Percentiles rank a stretch among this genome's conserved stretches.
Evolutionary conservation across 768 basidiomycete genomes (phyloP).

Genomic region (Pisolithus microcarpus): DNA sequence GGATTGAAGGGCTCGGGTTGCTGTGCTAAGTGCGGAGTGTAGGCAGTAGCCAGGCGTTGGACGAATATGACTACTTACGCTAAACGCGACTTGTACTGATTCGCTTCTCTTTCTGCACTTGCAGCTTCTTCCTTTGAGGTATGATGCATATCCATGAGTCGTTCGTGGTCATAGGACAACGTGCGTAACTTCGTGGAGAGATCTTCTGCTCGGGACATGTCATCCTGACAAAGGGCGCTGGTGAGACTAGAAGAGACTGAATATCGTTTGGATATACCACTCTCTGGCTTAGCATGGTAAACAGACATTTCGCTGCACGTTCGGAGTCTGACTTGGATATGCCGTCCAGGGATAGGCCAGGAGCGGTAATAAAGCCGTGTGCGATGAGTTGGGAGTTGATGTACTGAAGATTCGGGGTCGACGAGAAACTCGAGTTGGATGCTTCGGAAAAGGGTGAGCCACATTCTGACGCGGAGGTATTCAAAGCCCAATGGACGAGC

Average conservation of each 20-base stretch:
- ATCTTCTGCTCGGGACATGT: constrained; percentile 75
- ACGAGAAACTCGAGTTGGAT: constrained; percentile 40
- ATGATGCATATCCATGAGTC: constrained; percentile 59
- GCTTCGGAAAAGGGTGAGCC: constrained; percentile 37
- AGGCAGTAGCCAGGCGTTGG: not conserved
- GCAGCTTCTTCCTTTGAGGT: constrained; percentile 53
- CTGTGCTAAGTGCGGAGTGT: constrained; percentile 32
- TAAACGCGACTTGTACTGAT: constrained; percentile 63
- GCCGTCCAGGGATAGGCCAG: constrained; percentile 65
- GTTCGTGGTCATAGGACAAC: constrained; percentile 74
- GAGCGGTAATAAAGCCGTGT: constrained; percentile 63
- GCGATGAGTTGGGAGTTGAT: constrained; percentile 77
- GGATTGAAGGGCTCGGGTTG: constrained; percentile 47
- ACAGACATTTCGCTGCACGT: constrained; percentile 62
- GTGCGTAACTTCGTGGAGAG: constrained; percentile 68
- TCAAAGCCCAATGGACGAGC: constrained; percentile 46
- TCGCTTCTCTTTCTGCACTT: constrained; percentile 73
- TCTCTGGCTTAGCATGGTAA: constrained; percentile 68
- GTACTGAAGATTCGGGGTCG: constrained; percentile 62
- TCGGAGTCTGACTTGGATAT: constrained; percentile 50
- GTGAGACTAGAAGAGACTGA: constrained; percentile 10
- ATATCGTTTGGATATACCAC: constrained; percentile 44
- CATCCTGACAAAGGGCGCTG: constrained; percentile 37
- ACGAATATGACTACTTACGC: constrained; percentile 41
- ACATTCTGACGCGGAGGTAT: constrained; percentile 36